phyloP scores from a whole-genome alignment of 305 asterid species.

The Plantago lanceolata region DNA sequence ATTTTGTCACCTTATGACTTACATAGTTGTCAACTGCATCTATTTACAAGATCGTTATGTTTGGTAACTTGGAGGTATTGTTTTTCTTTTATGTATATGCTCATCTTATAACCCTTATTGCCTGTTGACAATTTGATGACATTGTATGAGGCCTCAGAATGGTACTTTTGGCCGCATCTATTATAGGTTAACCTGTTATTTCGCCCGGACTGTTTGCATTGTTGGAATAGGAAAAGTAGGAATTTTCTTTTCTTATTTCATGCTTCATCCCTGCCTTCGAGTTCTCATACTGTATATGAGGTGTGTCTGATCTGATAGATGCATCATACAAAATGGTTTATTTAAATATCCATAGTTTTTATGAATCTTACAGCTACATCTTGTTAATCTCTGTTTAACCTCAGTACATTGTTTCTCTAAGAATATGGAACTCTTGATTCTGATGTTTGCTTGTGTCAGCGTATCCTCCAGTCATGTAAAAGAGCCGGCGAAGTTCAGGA shows the following conservation, averaged over 20 bases:
- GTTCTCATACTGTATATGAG: slow-evolving; percentile 14
- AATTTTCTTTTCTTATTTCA: neutral
- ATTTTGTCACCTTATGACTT: neutral
- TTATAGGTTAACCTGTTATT: neutral
- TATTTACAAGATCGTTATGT: neutral
- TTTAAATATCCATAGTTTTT: neutral
- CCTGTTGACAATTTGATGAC: neutral
- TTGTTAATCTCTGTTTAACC: slow-evolving; percentile 10
- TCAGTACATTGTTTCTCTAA: slow-evolving; percentile 17
- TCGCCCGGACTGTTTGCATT: neutral
- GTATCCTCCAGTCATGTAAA: slow-evolving; percentile 48
- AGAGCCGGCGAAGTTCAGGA: slow-evolving; percentile 39
- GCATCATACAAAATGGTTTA: neutral
- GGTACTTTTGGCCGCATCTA: slow-evolving; percentile 2
- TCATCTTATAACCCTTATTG: slow-evolving; percentile 10
- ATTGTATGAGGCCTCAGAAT: neutral
- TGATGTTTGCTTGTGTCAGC: slow-evolving; percentile 39
- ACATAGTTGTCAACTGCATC: slow-evolving; percentile 5
- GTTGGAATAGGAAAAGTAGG: neutral
- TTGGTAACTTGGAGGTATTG: slow-evolving; percentile 1
- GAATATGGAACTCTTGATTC: slow-evolving; percentile 32
- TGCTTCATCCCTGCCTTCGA: slow-evolving; percentile 5
- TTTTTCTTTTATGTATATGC: neutral
- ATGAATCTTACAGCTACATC: slow-evolving; percentile 1
- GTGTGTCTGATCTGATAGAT: neutral